These are phyloP conservation scores for Bruguiera parviflora DNA, from an alignment of 345 rosid species.

Conservation along the genomic window DNA sequence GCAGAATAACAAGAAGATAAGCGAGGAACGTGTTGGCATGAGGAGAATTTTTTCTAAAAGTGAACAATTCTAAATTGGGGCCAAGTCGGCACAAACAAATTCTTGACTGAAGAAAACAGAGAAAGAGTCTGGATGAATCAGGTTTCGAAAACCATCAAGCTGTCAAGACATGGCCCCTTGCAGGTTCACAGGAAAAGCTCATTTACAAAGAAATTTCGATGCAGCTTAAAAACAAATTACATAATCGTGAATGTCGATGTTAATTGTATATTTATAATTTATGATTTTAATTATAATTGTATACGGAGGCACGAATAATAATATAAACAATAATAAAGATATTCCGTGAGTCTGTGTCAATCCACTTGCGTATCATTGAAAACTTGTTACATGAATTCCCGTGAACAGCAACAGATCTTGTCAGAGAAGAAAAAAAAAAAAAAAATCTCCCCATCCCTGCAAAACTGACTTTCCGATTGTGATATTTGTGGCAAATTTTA, in stretches of 20 bases:
- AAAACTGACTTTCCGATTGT: neutral
- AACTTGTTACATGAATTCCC: slow-evolving; percentile 9
- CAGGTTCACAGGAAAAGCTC: too few relatives aligned
- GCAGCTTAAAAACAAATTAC: too few relatives aligned
- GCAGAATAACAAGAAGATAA: too few relatives aligned
- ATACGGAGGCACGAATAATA: too few relatives aligned
- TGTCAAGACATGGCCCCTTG: neutral
- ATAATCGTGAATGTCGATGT: too few relatives aligned
- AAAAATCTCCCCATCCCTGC: neutral
- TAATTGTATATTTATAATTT: too few relatives aligned
- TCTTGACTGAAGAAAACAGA: neutral
- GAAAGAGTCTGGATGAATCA: neutral
- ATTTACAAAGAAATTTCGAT: too few relatives aligned
- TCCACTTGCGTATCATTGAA: neutral
- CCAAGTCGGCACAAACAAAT: neutral
- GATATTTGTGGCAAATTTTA: neutral
- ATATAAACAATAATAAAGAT: too few relatives aligned
- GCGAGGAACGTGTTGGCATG: too few relatives aligned
- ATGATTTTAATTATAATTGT: too few relatives aligned
- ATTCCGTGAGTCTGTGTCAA: too few relatives aligned
- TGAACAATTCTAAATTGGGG: neutral
- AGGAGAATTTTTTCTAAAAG: too few relatives aligned
- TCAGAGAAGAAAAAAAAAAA: neutral
- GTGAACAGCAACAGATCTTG: slow-evolving; percentile 3
- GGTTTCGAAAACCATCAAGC: neutral